A percentile compares a stretch with the other conserved stretches of the same genome.
Conservation (phyloP, 345 rosid genomes). For the Aquilaria malaccensis region DNA sequence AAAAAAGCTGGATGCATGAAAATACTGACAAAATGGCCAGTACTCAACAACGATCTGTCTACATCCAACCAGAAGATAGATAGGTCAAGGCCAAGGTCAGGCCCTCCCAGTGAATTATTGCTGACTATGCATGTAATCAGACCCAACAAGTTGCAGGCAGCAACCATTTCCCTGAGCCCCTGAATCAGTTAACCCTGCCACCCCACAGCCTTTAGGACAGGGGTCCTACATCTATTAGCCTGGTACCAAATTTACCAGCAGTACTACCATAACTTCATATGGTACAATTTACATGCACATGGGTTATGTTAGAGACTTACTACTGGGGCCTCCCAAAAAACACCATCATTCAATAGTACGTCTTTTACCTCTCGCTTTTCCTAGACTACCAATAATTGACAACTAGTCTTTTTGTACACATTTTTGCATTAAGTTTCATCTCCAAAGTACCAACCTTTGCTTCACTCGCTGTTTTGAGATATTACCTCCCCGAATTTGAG, state of each 20-base stretch:
- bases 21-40: background rate
- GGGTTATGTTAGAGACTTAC: slow-evolving; percentile 1
- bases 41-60: slow-evolving; percentile 7
- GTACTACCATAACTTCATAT: slow-evolving; percentile 15
- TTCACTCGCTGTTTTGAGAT: slow-evolving; percentile 61
- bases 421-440: slow-evolving; percentile 2
- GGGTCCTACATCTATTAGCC: slow-evolving; percentile 7
- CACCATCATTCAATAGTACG: background rate
- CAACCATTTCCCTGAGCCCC: slow-evolving; percentile 2
- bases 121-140: slow-evolving; percentile 15
- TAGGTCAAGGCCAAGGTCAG: background rate
- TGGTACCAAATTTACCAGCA: slow-evolving; percentile 5
- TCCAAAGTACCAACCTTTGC: background rate
- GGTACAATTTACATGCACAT: slow-evolving; percentile 14
- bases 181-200: slow-evolving; percentile 8
- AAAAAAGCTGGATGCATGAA: background rate
- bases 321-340: slow-evolving; percentile 1
- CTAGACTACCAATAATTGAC: slow-evolving; percentile 15
- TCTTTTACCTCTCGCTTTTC: background rate
- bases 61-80: slow-evolving; percentile 8
- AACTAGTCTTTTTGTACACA: slow-evolving; percentile 18
- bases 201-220: slow-evolving; percentile 9
- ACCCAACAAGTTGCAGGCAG: slow-evolving; percentile 10
- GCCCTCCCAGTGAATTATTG: slow-evolving; percentile 24
- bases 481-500: slow-evolving; percentile 90